phyloP scores from a whole-genome alignment of 805 yeast genomes.

The Isabelozyma pseudorhagii region DNA sequence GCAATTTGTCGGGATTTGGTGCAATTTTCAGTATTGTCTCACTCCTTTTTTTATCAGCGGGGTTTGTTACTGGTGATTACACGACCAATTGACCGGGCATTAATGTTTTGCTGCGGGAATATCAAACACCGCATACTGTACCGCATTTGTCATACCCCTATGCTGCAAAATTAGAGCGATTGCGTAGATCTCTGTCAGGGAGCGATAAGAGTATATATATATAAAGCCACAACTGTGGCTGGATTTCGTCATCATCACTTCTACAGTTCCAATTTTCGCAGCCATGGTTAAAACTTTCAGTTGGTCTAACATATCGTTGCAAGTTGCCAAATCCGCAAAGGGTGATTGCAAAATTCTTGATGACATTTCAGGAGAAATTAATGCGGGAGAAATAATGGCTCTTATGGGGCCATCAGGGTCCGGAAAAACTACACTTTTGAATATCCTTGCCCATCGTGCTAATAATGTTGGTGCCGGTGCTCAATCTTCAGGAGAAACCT shows the following conservation, averaged over 20 bases:
- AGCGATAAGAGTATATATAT: too few species aligned
- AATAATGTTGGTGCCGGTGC: constrained; percentile 16
- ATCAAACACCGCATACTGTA: neutral
- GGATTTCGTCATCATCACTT: neutral
- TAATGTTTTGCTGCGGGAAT: neutral
- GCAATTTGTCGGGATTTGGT: neutral
- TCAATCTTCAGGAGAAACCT: neutral
- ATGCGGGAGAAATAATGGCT: constrained; percentile 57
- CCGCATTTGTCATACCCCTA: neutral
- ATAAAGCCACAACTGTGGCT: neutral
- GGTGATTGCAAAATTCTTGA: neutral
- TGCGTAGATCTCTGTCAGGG: neutral
- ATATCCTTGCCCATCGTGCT: constrained; percentile 51
- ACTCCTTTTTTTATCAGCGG: neutral
- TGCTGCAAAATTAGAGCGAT: neutral
- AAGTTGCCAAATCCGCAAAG: neutral
- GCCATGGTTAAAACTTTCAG: neutral
- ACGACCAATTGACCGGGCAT: too few species aligned
- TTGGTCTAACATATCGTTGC: neutral
- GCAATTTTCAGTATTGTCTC: too few species aligned
- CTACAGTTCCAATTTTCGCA: neutral
- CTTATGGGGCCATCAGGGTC: constrained; percentile 67
- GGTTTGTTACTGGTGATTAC: neutral
- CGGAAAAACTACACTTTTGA: constrained; percentile 57
- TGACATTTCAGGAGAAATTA: constrained; percentile 25